Evolutionary conservation across 306 rosid species (phyloP).

Genomic region (Vachellia collinsii): DNA sequence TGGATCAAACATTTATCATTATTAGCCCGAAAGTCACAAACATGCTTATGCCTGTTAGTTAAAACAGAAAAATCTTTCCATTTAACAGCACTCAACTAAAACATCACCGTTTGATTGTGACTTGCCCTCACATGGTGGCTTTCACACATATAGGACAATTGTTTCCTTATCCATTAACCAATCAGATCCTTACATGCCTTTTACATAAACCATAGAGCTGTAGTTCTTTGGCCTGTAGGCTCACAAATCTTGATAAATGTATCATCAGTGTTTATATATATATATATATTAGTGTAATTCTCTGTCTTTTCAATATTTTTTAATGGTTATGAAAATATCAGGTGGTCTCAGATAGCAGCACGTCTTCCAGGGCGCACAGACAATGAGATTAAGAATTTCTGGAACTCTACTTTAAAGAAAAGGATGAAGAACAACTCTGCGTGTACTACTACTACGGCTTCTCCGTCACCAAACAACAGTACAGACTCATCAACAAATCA

Average conservation of each 20-base stretch:
- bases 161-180: background rate
- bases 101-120: background rate
- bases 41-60: background rate
- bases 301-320: background rate
- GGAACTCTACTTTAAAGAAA: constrained; percentile 89
- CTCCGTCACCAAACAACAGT: constrained; percentile 63
- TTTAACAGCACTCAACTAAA: background rate
- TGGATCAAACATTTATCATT: background rate
- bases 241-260: background rate
- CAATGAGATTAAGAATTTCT: constrained; percentile 93
- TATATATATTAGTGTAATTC: background rate
- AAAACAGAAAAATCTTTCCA: background rate
- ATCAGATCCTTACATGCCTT: background rate
- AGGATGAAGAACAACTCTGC: constrained; percentile 51
- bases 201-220: background rate
- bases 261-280: too few species aligned
- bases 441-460: constrained; percentile 13
- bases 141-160: background rate
- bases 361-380: constrained; percentile 96
- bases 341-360: constrained; percentile 98
- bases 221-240: background rate
- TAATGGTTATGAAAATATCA: constrained; percentile 28
- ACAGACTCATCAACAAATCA: constrained; percentile 39
- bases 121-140: background rate
- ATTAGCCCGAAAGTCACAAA: background rate